phyloP scores from a whole-genome alignment of 2,329 filamentous ascomycete genomes.

The Tolypocladium tundrense region DNA sequence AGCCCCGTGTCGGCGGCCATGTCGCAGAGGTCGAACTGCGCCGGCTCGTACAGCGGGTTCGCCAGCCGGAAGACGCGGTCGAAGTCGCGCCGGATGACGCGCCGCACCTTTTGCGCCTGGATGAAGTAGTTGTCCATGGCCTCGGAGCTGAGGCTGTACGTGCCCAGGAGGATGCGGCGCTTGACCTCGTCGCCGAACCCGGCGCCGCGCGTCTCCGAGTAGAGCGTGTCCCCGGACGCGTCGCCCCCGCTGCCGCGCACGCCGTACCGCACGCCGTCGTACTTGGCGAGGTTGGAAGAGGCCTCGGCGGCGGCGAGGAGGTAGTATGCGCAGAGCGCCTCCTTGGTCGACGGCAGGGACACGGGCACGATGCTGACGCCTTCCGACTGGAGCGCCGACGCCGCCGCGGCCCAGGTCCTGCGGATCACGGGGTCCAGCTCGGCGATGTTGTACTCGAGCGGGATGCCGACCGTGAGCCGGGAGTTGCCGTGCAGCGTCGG shows the following conservation, averaged over 20 bases:
- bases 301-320: slow-evolving; percentile 91
- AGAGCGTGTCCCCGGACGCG: slow-evolving; percentile 54
- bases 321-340: slow-evolving; percentile 89
- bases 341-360: slow-evolving; percentile 71
- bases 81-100: slow-evolving; percentile 79
- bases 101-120: slow-evolving; percentile 79
- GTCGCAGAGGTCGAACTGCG: slow-evolving; percentile 49
- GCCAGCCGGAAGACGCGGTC: slow-evolving; percentile 60
- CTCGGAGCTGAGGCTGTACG: slow-evolving; percentile 80
- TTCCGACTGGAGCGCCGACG: slow-evolving; percentile 47
- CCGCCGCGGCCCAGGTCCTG: slow-evolving; percentile 54
- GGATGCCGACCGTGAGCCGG: slow-evolving; percentile 42
- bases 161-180: slow-evolving; percentile 76
- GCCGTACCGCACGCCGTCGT: slow-evolving; percentile 93
- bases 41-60: slow-evolving; percentile 54
- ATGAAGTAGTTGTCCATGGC: slow-evolving; percentile 96
- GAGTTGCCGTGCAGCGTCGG: slow-evolving; percentile 14
- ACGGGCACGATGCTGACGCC: slow-evolving; percentile 67
- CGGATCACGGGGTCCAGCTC: slow-evolving; percentile 66
- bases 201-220: slow-evolving; percentile 61
- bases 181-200: slow-evolving; percentile 80
- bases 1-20: slow-evolving; percentile 41
- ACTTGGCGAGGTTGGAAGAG: slow-evolving; percentile 91
- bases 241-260: slow-evolving; percentile 40
- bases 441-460: slow-evolving; percentile 75